phyloP scores from a whole-genome alignment of 2,329 filamentous ascomycete species.

The Stachybotrys chartarum region DNA sequence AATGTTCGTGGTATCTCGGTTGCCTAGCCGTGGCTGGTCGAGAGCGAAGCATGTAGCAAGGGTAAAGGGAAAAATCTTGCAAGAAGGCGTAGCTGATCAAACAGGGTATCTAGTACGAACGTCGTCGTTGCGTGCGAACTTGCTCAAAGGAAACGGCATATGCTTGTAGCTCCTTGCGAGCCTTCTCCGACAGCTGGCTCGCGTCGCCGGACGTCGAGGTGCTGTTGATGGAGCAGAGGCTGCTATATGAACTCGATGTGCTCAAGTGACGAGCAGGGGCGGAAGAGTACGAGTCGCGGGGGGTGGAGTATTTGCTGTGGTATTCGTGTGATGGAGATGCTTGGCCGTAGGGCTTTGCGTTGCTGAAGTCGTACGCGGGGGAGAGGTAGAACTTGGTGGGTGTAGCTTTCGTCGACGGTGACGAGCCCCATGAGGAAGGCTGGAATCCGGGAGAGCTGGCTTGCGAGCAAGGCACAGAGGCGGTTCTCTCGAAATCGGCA shows the following conservation, averaged over 20 bases:
- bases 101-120: conserved; percentile 39
- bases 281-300: conserved; percentile 1
- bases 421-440: conserved; percentile 43
- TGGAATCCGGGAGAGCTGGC: conserved; percentile 48
- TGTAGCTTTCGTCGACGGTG: conserved; percentile 27
- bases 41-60: background rate
- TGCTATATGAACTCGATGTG: conserved; percentile 76
- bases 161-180: conserved; percentile 70
- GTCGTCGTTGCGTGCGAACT: conserved; percentile 53
- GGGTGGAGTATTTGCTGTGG: background rate
- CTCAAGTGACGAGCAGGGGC: conserved; percentile 39
- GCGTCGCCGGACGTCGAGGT: conserved; percentile 46
- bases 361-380: conserved; percentile 68
- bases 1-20: conserved; percentile 3
- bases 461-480: conserved; percentile 46
- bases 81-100: background rate
- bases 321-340: conserved; percentile 27
- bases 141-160: conserved; percentile 90
- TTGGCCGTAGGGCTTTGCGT: conserved; percentile 50
- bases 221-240: conserved; percentile 72
- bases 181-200: conserved; percentile 63
- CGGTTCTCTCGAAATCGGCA: conserved; percentile 72
- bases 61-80: background rate
- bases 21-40: background rate
- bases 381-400: conserved; percentile 57